Evolutionary conservation across 352 stramenopile species (phyloP), one percentile per base, ranked within the genome.

Genomic region (Phytophthora meadii): DNA sequence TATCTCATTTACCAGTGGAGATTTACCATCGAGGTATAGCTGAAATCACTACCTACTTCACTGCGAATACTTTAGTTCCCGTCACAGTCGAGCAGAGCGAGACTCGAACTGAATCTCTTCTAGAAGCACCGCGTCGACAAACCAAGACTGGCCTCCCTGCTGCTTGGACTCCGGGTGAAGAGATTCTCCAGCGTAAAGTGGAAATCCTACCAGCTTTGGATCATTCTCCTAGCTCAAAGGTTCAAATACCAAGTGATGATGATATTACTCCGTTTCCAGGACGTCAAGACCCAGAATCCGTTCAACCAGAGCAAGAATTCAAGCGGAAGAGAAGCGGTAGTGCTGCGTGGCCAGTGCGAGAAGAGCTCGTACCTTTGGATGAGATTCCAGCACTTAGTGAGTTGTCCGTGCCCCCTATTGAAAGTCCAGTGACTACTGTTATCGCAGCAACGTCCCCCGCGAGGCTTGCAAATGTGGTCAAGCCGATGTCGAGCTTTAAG

Each of bases 191-290:
- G 15, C 54, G 67, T 10, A 45, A 67, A 34, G 54, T 70, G 12
- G 67, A 68, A 14, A 68, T 71, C 19, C 30, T 74, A 39, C 67
- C 67, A 5, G 49, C 67, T n/a, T 42, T 74, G 15, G 56, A 66
- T 48, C 55, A 51, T 10, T 11, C 36, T 14, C 47, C 25, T 3
- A 60, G 61, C 19, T 46, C 25, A 30, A 30, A n/a, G 32, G 8
- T 40, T 19, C 22, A 30, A 14, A 12, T n/a, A 3, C 11, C 47
- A 52, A 69, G 22, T 27, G 51, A 40, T 14, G 53, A 74, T 2
- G 60, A 70, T n/a, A 54, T 70, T 9, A 66, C 32, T 11, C 51
- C 52, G 5, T 61, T 73, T 60, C 59, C 61, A 37, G 27, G 25
- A 15, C 53, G 52, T 30, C 58, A 54, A 32, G 63, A 67, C 3